These are phyloP conservation scores for Annulohypoxylon moriforme DNA, from an alignment of 495 filamentous ascomycete genomes.

Conservation along the genomic window DNA sequence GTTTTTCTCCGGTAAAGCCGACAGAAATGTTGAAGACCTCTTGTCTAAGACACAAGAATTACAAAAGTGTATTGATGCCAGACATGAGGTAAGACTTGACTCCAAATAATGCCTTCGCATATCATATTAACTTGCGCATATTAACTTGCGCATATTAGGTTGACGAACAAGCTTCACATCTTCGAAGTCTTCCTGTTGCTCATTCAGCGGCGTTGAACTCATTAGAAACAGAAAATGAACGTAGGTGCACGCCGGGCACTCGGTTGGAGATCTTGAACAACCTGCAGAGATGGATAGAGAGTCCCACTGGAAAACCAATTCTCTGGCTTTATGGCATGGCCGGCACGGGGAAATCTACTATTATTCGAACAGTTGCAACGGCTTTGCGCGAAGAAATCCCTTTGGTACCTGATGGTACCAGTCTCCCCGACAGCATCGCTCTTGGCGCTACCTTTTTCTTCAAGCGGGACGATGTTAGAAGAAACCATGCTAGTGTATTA, in stretches of 20 bases:
- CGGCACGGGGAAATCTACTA: constrained; percentile 60
- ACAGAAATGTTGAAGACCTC: not conserved
- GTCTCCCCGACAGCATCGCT: not conserved
- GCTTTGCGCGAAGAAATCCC: constrained; percentile 23
- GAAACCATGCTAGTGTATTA: constrained; percentile 54
- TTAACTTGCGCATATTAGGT: not conserved
- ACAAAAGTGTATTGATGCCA: too few relatives aligned
- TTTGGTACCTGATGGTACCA: not conserved
- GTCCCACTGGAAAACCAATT: constrained; percentile 39
- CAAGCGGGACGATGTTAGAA: constrained; percentile 56
- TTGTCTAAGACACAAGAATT: not conserved
- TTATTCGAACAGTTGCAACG: constrained; percentile 55
- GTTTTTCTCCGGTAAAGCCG: too few relatives aligned
- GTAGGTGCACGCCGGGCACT: constrained; percentile 43
- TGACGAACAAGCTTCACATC: not conserved
- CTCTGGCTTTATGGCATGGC: constrained; percentile 60
- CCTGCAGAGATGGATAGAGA: constrained; percentile 21
- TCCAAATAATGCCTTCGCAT: not conserved
- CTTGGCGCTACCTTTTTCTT: constrained; percentile 63
- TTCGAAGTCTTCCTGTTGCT: constrained; percentile 4
- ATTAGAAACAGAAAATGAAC: constrained; percentile 37
- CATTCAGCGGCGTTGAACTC: constrained; percentile 45
- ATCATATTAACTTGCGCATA: not conserved
- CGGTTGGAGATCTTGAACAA: constrained; percentile 41
- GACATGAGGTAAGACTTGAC: not conserved